Evolutionary conservation across 768 basidiomycete genomes (phyloP), one percentile per base, ranked within the genome.

Genomic region (Lyophyllum semitale): DNA sequence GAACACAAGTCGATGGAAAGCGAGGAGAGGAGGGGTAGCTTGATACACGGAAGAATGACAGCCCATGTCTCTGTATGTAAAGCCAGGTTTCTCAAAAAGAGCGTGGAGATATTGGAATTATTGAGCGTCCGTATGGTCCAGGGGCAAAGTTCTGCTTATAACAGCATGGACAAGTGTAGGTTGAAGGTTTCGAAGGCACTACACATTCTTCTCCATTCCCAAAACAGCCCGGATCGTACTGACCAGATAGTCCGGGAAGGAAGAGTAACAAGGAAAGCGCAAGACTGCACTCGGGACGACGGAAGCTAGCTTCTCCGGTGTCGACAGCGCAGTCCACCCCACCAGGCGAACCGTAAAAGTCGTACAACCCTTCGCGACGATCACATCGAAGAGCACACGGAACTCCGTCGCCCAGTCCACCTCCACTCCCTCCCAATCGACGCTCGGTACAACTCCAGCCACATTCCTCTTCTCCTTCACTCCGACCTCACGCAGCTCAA

Each of bases 101-200:
- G 60, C 3, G 57, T 53, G 15, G 61, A 58, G 30, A 71, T 54
- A 17, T 47, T 22, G 1, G 63, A 63, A 32, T 32, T 29, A 46
- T 63, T 66, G 25, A 71, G 62, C 8, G 57, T 61, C 18, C 42
- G 41, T 25, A 69, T 49, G 1, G 64, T 68, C 68, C 69, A 69
- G 17, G 40, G 49, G 46, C 45, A 57, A n/a, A 65, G 42, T 8
- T 40, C 33, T 0, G 63, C 59, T 30, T 65, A 56, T 50, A 70
- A 60, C 3, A 66, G 57, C 40, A 69, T 53, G 8, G 62, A 48
- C 0, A 65, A 67, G 43, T 67, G 66, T 11, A 71, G 57, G 22
- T 63, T 53, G 41, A 70, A 62, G 2, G 50, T 54, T 23, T 56
- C 57, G 22, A 53, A 18, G 63, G 58, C 4, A 32, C 8, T 20